Evolutionary conservation across 148 eudicot genomes (phyloP).

Genomic region (Spergularia marina): DNA sequence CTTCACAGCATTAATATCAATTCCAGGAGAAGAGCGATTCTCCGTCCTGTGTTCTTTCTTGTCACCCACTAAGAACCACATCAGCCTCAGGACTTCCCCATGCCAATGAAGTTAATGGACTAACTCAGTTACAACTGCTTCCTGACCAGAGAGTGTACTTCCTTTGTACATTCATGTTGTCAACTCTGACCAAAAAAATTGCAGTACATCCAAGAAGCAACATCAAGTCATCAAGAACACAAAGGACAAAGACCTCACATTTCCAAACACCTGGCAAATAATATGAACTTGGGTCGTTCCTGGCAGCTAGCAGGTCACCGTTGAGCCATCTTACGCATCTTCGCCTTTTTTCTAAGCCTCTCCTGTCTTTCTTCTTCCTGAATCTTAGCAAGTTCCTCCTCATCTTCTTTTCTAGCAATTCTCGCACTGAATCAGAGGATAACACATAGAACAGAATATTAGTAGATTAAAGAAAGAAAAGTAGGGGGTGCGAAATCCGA

Average conservation of each 20-base stretch:
- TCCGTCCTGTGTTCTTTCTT: too few relatives aligned
- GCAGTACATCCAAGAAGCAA: background rate
- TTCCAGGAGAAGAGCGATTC: too few relatives aligned
- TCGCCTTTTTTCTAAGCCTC: constrained; percentile 51
- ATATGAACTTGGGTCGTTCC: background rate
- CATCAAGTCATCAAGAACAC: background rate
- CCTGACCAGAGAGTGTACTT: background rate
- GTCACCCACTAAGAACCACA: too few relatives aligned
- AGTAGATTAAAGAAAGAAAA: background rate
- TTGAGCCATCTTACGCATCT: constrained; percentile 62
- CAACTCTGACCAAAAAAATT: background rate
- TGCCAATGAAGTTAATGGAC: too few relatives aligned
- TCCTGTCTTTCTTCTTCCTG: constrained; percentile 78
- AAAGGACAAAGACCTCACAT: background rate
- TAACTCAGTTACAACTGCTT: too few relatives aligned
- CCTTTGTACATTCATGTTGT: background rate
- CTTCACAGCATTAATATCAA: too few relatives aligned
- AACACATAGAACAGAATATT: too few relatives aligned
- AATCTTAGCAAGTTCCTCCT: constrained; percentile 49
- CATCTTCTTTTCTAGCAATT: constrained; percentile 76
- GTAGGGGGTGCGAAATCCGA: too few relatives aligned
- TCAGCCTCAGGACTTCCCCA: too few relatives aligned
- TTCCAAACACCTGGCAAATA: background rate
- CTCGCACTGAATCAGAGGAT: constrained; percentile 47
- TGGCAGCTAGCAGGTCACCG: constrained; percentile 19